Base-by-base conservation (phyloP, 768 basidiomycete species). In the Tricholoma flavovirens region DNA sequence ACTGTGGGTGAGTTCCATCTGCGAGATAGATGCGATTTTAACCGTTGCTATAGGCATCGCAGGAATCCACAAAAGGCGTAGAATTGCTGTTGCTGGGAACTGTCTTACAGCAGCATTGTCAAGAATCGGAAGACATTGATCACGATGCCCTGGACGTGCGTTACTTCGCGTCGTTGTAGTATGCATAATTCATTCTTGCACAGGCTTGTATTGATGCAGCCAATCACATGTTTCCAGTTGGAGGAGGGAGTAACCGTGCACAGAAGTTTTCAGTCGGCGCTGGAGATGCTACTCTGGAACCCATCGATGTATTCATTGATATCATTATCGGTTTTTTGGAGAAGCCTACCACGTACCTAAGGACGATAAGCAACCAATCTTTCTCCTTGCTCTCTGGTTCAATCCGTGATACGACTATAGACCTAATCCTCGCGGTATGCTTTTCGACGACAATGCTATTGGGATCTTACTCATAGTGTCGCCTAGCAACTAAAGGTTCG, bases 291-390 rank as follows among this genome's bases (percentile, higher is more conserved):
- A 73, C 73, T 3, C 75, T 79, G 1, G 80, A 81, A 49, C 85
- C 93, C 1, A 83, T 95, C 54, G 93, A 97, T 59, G 71, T 93
- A 43, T 77, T 98, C 38, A 84, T 95, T 32, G 94, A 98, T 66
- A 79, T 81, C n/a, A 83, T 98, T 50, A 90, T 99, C 49, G 92
- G 92, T 5, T 87, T 90, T 65, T 72, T 99, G 35, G 93, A 98
- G 67, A 82, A 87, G 56, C 85, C 87, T 2, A 88, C 86, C 4
- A 82, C 85, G 38, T 95, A 88, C 67, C 78, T 89, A 71, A 85
- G 93, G 30, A 82, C 84, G 2, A 75, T 93, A 22, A 89, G 88
- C 5, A 93, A 87, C 51, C 83, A 90, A 61, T 85, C 84, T 5
- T 95, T 98, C 65, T 80, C 83, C 12, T 75, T 88, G 50, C 71